A percentile compares a stretch with the other conserved stretches of the same genome.
Evolutionary conservation across 2,329 filamentous ascomycete genomes (phyloP).

Genomic region (Stachybotrys elegans): DNA sequence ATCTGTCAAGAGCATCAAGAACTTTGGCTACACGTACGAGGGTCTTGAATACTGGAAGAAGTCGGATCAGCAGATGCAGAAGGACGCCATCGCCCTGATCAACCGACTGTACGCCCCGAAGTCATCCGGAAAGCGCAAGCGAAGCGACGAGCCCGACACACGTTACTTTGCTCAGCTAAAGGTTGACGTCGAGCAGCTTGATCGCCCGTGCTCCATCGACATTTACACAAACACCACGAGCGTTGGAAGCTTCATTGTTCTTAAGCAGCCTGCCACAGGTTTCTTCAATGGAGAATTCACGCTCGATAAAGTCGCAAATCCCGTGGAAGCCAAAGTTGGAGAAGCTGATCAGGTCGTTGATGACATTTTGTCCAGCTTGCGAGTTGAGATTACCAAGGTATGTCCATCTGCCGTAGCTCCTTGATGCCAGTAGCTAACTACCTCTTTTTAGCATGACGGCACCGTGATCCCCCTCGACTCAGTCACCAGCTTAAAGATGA

Average conservation of each 20-base stretch:
- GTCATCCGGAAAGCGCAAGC: too few relatives aligned
- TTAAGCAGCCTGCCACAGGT: constrained; percentile 28
- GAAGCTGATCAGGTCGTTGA: constrained; percentile 15
- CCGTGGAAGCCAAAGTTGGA: constrained; percentile 59
- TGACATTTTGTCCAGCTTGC: constrained; percentile 19
- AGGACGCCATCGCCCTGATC: constrained; percentile 24
- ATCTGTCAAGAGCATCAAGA: constrained; percentile 24
- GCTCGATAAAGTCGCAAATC: constrained; percentile 43
- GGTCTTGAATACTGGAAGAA: constrained; percentile 30
- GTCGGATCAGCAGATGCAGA: constrained; percentile 21
- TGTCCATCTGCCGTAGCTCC: constrained; percentile 1
- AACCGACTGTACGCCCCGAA: constrained; percentile 25
- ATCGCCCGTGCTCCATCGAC: constrained; percentile 28
- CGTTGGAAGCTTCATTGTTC: constrained; percentile 29
- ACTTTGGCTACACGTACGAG: constrained; percentile 34
- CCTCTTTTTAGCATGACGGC: not conserved
- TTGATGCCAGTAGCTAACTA: not conserved
- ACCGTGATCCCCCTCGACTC: not conserved
- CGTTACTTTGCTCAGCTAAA: constrained; percentile 29
- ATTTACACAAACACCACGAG: constrained; percentile 26
- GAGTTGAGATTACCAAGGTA: constrained; percentile 29
- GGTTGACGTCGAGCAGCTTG: constrained; percentile 28
- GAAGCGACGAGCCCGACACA: constrained; percentile 12
- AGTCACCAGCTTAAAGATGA: constrained; percentile 3
- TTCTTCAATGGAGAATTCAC: constrained; percentile 28